phyloP scores from a whole-genome alignment of 257 asterid genomes.

The Thymus mandschuricus region DNA sequence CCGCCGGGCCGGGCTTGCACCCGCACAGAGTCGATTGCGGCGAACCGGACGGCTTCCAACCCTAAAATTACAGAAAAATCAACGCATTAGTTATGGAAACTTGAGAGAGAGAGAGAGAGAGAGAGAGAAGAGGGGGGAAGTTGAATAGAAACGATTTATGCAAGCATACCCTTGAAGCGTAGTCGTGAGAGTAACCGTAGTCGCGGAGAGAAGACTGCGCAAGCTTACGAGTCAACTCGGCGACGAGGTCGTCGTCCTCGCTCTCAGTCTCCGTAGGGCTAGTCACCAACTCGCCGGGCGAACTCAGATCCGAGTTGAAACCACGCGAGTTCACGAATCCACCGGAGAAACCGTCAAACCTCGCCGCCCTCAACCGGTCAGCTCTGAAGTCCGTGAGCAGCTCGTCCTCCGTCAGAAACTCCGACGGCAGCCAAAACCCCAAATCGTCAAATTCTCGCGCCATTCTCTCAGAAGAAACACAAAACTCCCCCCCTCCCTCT shows the following conservation, averaged over 20 bases:
- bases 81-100: neutral
- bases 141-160: neutral
- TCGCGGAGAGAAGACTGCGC: conserved; percentile 39
- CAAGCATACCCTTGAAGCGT: conserved; percentile 6
- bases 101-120: too few relatives aligned
- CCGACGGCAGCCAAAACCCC: conserved; percentile 49
- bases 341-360: conserved; percentile 25
- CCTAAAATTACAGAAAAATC: conserved; percentile 29
- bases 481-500: neutral
- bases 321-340: conserved; percentile 30
- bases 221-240: conserved; percentile 50
- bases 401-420: conserved; percentile 54
- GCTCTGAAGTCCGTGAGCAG: conserved; percentile 35
- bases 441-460: conserved; percentile 45
- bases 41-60: conserved; percentile 49
- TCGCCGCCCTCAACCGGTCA: neutral
- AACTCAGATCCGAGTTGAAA: conserved; percentile 56
- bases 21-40: conserved; percentile 70
- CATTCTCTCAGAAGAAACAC: conserved; percentile 19
- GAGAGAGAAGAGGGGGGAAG: neutral
- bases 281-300: conserved; percentile 53
- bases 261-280: conserved; percentile 59
- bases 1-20: conserved; percentile 41
- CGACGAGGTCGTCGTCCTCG: conserved; percentile 60
- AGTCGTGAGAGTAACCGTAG: conserved; percentile 19